Evolutionary conservation across 1,284 basidiomycete genomes (phyloP), one percentile per base, ranked within the genome.

Genomic region (Farysia itapuensis): DNA sequence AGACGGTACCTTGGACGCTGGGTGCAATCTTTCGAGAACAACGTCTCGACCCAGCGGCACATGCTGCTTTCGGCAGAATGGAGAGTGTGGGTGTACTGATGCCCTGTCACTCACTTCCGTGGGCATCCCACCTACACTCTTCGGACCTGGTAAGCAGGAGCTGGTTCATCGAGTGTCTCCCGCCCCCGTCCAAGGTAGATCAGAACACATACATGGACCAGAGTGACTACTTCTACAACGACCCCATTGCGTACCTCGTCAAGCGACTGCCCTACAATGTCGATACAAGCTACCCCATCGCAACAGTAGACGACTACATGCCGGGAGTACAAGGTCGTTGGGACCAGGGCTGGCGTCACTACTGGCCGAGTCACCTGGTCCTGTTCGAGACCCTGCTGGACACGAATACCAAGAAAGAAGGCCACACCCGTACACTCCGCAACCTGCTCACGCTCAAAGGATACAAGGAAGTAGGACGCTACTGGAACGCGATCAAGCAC

Each of bases 91-190:
- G 88, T 1, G 86, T 90, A 53, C 79, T 97, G 15, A 94, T 92
- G 89, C 95, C 95, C 3, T 99, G 95, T 65, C 95, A 99, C 79
- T 95, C 91, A n/a, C 91, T 88, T 0, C 94, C 94, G 3, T 94
- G 91, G 81, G 88, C 91, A 70, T 86, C 90, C 4, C 88, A 92
- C 77, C 77, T 98, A 16, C 94, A 98, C 72, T 34, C 44, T 11
- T n/a, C 18, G 14, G 39, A 50, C 9, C 51, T 47, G 16, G 52
- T 42, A 16, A 34, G 48, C 20, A 37, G 43, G 5, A 60, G 59
- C 23, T 72, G 70, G 70, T 70, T 70, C 36, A 45, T 72, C 29
- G 39, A 52, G 13, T 72, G 70, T 18, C 58, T 51, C 3, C 70
- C 70, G 9, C 45, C 43, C 0, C 31, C 11, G 11, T 11, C 31